Evolutionary conservation across 352 stramenopile species (phyloP).

Genomic region (Phytophthora palmivora): DNA sequence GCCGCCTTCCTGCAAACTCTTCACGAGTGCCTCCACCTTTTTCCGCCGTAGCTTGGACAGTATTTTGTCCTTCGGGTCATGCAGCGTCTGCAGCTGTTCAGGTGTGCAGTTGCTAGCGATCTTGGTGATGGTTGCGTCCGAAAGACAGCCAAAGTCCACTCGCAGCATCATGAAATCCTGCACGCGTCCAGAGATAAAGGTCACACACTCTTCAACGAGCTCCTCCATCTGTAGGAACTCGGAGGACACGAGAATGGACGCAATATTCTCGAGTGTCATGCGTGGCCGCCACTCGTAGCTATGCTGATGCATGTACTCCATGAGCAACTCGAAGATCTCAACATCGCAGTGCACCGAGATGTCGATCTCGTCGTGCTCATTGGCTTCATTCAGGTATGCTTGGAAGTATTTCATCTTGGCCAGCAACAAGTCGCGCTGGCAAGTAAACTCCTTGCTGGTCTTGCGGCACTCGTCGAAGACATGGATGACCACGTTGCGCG

Average conservation of each 20-base stretch:
- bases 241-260: slow-evolving; percentile 91
- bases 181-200: slow-evolving; percentile 75
- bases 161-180: slow-evolving; percentile 87
- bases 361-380: slow-evolving; percentile 91
- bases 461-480: slow-evolving; percentile 92
- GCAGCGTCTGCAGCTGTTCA: slow-evolving; percentile 66
- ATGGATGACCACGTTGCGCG: slow-evolving; percentile 84
- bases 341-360: slow-evolving; percentile 94
- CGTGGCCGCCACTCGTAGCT: slow-evolving; percentile 51
- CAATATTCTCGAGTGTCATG: slow-evolving; percentile 77
- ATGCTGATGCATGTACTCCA: slow-evolving; percentile 86
- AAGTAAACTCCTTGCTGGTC: slow-evolving; percentile 87
- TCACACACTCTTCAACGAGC: slow-evolving; percentile 86
- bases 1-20: slow-evolving; percentile 36
- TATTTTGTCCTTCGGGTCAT: slow-evolving; percentile 90
- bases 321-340: slow-evolving; percentile 92
- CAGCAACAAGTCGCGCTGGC: slow-evolving; percentile 79
- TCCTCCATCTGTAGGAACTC: slow-evolving; percentile 93
- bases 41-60: slow-evolving; percentile 85
- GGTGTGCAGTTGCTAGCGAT: slow-evolving; percentile 69
- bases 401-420: slow-evolving; percentile 93
- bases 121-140: slow-evolving; percentile 70
- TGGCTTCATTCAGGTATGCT: slow-evolving; percentile 78
- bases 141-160: slow-evolving; percentile 89
- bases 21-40: slow-evolving; percentile 74